Evolutionary conservation across 495 filamentous ascomycete genomes (phyloP).

Genomic region (Lasiosphaeriaceae sp.): DNA sequence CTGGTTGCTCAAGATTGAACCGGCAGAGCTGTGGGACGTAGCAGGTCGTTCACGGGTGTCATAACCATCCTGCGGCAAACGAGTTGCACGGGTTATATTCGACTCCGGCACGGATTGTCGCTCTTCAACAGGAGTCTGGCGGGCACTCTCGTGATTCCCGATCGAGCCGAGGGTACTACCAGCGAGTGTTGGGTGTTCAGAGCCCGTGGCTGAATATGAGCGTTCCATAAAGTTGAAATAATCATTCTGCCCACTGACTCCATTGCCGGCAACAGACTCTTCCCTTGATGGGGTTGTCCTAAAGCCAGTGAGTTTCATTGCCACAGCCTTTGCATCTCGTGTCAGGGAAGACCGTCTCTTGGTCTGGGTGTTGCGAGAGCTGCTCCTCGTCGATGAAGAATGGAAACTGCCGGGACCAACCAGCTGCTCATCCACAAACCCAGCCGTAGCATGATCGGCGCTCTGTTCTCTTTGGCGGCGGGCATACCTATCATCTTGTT

Average conservation of each 20-base stretch:
- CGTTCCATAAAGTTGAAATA: constrained; percentile 24
- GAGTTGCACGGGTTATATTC: not conserved
- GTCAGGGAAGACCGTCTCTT: constrained; percentile 24
- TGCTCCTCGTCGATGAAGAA: constrained; percentile 20
- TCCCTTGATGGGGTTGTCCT: constrained; percentile 12
- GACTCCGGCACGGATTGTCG: not conserved
- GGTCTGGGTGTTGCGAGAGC: constrained; percentile 15
- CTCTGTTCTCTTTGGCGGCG: constrained; percentile 23
- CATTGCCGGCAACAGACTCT: not conserved
- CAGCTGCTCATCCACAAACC: constrained; percentile 23
- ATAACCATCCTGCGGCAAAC: not conserved
- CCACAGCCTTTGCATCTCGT: constrained; percentile 24
- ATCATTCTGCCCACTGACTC: constrained; percentile 13
- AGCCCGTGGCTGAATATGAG: constrained; percentile 6
- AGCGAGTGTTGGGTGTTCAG: not conserved
- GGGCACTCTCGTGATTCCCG: not conserved
- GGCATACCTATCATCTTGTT: constrained; percentile 22
- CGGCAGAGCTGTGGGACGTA: constrained; percentile 17
- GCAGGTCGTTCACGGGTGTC: constrained; percentile 9
- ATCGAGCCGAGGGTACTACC: not conserved
- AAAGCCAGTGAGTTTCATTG: constrained; percentile 25
- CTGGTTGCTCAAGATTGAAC: constrained; percentile 11
- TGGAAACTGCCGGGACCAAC: constrained; percentile 10
- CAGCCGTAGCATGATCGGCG: constrained; percentile 20
- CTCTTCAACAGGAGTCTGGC: not conserved